A percentile compares a stretch with the other conserved stretches of the same genome.
Conservation (phyloP, 129 eudicot species). For the Helianthus annuus region DNA sequence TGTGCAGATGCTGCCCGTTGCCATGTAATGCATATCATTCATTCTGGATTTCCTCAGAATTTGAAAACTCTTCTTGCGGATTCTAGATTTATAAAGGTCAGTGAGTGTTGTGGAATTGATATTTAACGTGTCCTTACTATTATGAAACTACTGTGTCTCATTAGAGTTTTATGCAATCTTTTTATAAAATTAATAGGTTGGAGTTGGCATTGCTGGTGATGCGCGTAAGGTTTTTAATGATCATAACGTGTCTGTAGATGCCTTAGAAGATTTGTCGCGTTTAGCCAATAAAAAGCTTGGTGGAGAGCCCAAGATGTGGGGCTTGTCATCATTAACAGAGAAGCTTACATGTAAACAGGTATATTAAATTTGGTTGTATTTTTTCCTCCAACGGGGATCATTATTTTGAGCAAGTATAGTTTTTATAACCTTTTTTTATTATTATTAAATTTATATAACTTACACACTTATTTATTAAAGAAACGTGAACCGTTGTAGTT, state of each 20-base stretch:
- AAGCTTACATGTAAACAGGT: slow-evolving; percentile 70
- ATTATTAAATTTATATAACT: background rate
- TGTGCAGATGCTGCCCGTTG: slow-evolving; percentile 64
- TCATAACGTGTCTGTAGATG: slow-evolving; percentile 55
- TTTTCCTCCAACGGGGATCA: background rate
- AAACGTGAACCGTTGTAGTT: background rate
- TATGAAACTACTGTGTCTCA: background rate
- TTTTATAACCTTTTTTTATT: background rate
- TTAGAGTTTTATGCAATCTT: slow-evolving; percentile 5
- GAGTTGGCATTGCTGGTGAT: slow-evolving; percentile 74
- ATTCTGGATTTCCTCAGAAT: slow-evolving; percentile 72
- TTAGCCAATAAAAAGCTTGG: slow-evolving; percentile 77
- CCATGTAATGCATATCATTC: slow-evolving; percentile 75
- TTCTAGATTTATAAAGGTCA: slow-evolving; percentile 58
- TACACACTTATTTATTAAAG: background rate
- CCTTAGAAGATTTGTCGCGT: slow-evolving; percentile 63
- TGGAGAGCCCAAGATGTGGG: slow-evolving; percentile 58
- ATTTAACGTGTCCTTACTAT: background rate
- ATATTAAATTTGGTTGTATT: background rate
- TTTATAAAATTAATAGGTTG: slow-evolving; percentile 50
- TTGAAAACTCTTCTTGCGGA: slow-evolving; percentile 71
- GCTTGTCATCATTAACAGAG: slow-evolving; percentile 64
- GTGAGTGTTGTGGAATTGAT: background rate
- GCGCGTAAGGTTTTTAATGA: slow-evolving; percentile 65
- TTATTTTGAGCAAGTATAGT: background rate